Percentiles rank a stretch among this genome's conserved stretches.
Conservation (phyloP, 768 basidiomycete genomes). For the Boletus reticulatus region DNA sequence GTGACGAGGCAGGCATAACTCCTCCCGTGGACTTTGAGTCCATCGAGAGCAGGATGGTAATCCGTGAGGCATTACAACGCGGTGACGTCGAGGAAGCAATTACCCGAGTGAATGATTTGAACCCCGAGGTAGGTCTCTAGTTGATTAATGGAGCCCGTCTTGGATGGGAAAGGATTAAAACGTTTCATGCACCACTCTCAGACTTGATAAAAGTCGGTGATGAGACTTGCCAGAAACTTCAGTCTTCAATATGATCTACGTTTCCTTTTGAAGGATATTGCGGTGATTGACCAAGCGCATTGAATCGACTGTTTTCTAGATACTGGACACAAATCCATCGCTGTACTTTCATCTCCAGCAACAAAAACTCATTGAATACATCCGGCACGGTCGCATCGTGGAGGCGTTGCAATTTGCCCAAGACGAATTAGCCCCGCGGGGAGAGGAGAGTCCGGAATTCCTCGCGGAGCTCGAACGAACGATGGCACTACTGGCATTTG, state of each 20-base stretch:
- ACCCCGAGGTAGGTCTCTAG: slow-evolving; percentile 81
- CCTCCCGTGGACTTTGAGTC: slow-evolving; percentile 85
- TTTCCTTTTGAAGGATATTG: background rate
- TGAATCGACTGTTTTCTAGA: slow-evolving; percentile 49
- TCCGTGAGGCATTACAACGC: slow-evolving; percentile 89
- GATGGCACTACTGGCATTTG: slow-evolving; percentile 90
- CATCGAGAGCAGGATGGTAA: slow-evolving; percentile 92
- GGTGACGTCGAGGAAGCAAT: slow-evolving; percentile 97
- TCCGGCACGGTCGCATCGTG: slow-evolving; percentile 73
- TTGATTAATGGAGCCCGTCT: background rate
- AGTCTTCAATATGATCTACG: slow-evolving; percentile 90
- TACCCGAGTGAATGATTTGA: slow-evolving; percentile 90
- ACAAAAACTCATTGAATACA: slow-evolving; percentile 92
- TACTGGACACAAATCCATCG: slow-evolving; percentile 91
- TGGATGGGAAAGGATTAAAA: slow-evolving; percentile 70
- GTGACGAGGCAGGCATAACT: slow-evolving; percentile 76
- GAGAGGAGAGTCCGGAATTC: slow-evolving; percentile 93
- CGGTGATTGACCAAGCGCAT: background rate
- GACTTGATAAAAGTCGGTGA: slow-evolving; percentile 74
- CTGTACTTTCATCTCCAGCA: slow-evolving; percentile 96
- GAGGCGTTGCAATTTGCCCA: slow-evolving; percentile 92
- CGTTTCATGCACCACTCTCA: slow-evolving; percentile 99
- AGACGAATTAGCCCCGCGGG: slow-evolving; percentile 89
- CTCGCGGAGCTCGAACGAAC: slow-evolving; percentile 89
- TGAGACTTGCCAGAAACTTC: slow-evolving; percentile 82